These are phyloP conservation scores for Rhizophagus clarus DNA, from an alignment of 192 early-diverging fungal genomes.

Conservation along the genomic window DNA sequence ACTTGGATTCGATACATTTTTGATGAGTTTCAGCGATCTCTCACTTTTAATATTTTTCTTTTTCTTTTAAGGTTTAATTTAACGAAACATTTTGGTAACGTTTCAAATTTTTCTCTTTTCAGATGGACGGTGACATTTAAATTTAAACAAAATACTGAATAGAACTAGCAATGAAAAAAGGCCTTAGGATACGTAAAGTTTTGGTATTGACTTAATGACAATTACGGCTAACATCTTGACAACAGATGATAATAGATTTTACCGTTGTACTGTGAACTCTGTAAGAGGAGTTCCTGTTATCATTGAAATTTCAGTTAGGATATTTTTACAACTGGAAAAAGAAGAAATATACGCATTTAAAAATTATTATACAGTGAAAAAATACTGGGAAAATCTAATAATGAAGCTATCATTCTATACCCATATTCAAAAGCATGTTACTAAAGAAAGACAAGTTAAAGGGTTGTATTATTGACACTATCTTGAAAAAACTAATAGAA, in stretches of 20 bases:
- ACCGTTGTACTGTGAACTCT: constrained; percentile 5
- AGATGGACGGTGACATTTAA: too few species aligned
- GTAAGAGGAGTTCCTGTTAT: background rate
- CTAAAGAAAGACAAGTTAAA: background rate
- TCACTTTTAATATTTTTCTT: too few species aligned
- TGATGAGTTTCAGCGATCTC: too few species aligned
- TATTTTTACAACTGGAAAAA: background rate
- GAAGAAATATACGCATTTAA: background rate
- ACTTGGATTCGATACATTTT: too few species aligned
- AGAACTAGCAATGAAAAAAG: too few species aligned
- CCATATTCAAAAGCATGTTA: background rate
- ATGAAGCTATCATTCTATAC: background rate
- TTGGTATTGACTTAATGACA: too few species aligned
- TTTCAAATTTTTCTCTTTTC: too few species aligned
- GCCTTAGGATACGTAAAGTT: too few species aligned
- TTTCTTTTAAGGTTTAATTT: too few species aligned
- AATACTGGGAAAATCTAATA: constrained; percentile 2
- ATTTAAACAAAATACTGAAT: too few species aligned
- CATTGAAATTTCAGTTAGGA: background rate
- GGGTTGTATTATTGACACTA: background rate
- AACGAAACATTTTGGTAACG: too few species aligned
- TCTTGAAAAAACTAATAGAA: background rate
- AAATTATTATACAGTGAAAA: background rate
- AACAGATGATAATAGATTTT: background rate
- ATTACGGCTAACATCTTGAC: background rate